phyloP scores from a whole-genome alignment of 2,329 filamentous ascomycete species.

The Eutypella sp. region DNA sequence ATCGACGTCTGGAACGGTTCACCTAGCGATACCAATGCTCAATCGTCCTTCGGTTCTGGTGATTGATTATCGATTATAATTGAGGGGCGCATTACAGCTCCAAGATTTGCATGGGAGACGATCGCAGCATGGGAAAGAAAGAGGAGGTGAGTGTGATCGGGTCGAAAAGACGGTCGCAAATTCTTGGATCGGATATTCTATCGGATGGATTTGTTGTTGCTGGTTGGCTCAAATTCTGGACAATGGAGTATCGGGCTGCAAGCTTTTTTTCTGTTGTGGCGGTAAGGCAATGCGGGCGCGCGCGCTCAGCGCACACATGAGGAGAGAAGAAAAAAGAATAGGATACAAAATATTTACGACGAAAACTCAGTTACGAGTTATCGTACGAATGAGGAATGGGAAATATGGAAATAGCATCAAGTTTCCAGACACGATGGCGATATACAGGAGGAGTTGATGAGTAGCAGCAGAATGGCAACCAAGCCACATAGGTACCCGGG shows the following conservation, averaged over 20 bases:
- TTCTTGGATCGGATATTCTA: constrained; percentile 2
- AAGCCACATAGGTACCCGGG: not conserved
- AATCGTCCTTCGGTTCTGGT: constrained; percentile 22
- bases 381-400: not conserved
- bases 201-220: constrained; percentile 1
- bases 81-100: constrained; percentile 27
- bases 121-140: constrained; percentile 9
- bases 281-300: constrained; percentile 11
- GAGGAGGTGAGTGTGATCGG: not conserved
- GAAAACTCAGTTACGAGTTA: too few relatives aligned
- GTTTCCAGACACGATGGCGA: not conserved
- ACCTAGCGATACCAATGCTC: constrained; percentile 13
- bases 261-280: not conserved
- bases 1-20: constrained; percentile 23
- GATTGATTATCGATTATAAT: constrained; percentile 14
- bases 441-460: not conserved
- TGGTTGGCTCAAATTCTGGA: constrained; percentile 4
- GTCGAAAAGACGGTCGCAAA: not conserved
- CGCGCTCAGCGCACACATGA: constrained; percentile 23
- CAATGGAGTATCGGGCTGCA: constrained; percentile 4
- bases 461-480: not conserved
- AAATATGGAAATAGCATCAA: not conserved
- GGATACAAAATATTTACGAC: too few relatives aligned
- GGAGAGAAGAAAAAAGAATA: constrained; percentile 6
- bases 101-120: constrained; percentile 24